phyloP scores from a whole-genome alignment of 345 rosid species.

The Diplotaxis tenuifolia region DNA sequence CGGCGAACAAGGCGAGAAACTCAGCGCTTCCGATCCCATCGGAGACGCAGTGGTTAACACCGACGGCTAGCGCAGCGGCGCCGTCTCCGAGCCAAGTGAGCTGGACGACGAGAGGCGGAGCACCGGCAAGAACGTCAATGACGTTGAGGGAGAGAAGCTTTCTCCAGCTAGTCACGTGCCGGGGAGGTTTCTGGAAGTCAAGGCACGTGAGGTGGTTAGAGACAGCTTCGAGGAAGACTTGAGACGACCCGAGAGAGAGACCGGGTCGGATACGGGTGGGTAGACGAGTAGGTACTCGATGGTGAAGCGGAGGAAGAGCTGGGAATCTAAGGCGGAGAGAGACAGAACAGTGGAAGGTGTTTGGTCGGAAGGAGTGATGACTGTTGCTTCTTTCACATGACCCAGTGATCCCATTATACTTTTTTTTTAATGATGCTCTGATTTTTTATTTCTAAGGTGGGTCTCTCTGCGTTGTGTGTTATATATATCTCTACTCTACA shows the following conservation, averaged over 20 bases:
- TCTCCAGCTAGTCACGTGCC: slow-evolving; percentile 65
- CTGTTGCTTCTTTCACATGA: slow-evolving; percentile 51
- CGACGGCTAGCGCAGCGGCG: slow-evolving; percentile 61
- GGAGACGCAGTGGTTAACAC: slow-evolving; percentile 65
- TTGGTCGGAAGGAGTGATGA: slow-evolving; percentile 58
- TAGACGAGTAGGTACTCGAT: slow-evolving; percentile 69
- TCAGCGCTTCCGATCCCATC: slow-evolving; percentile 79
- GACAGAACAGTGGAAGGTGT: slow-evolving; percentile 61
- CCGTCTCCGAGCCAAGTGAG: slow-evolving; percentile 89
- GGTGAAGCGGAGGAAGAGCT: slow-evolving; percentile 86
- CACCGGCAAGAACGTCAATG: slow-evolving; percentile 70
- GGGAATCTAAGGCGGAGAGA: slow-evolving; percentile 85
- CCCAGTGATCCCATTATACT: slow-evolving; percentile 47
- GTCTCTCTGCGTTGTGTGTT: slow-evolving; percentile 22
- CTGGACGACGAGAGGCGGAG: slow-evolving; percentile 71
- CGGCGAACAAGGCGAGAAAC: slow-evolving; percentile 65
- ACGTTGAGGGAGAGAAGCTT: slow-evolving; percentile 57
- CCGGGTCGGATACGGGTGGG: slow-evolving; percentile 41
- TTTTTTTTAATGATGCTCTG: slow-evolving; percentile 2
- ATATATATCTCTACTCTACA: slow-evolving; percentile 13
- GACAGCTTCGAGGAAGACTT: slow-evolving; percentile 62
- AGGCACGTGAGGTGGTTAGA: slow-evolving; percentile 39
- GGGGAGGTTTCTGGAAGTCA: slow-evolving; percentile 59
- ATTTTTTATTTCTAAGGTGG: slow-evolving; percentile 7
- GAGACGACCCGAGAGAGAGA: slow-evolving; percentile 38